Conservation (phyloP, 129 eudicot species). For the Chrysanthemum lavandulifolium region DNA sequence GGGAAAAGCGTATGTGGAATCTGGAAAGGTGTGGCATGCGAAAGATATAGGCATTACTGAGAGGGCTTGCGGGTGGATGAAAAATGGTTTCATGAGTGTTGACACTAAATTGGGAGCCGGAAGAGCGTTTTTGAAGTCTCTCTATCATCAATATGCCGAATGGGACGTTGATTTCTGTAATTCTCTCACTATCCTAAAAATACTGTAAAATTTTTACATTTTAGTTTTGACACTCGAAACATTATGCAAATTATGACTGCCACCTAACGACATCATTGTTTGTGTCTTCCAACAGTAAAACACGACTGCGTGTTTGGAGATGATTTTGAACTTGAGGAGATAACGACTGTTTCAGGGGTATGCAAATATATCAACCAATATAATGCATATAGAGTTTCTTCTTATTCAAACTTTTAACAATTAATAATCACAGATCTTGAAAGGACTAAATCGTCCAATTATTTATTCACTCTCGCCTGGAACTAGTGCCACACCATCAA, state of each 20-base stretch:
- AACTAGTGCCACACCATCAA: slow-evolving; percentile 70
- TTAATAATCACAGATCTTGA: slow-evolving; percentile 53
- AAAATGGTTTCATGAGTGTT: slow-evolving; percentile 88
- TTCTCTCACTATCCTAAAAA: slow-evolving; percentile 1
- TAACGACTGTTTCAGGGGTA: slow-evolving; percentile 77
- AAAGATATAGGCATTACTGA: slow-evolving; percentile 77
- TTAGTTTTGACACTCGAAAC: background rate
- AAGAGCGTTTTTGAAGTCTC: slow-evolving; percentile 87
- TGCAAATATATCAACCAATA: background rate
- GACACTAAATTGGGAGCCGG: slow-evolving; percentile 84
- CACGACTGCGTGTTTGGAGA: slow-evolving; percentile 96
- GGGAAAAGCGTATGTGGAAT: slow-evolving; percentile 83
- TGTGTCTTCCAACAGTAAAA: slow-evolving; percentile 54
- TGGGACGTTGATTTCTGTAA: slow-evolving; percentile 98
- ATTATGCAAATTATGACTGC: background rate
- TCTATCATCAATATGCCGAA: slow-evolving; percentile 81
- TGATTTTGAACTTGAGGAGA: slow-evolving; percentile 70
- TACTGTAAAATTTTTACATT: background rate
- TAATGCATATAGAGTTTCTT: background rate
- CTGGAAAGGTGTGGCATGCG: slow-evolving; percentile 73
- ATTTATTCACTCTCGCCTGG: slow-evolving; percentile 92
- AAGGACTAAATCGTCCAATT: slow-evolving; percentile 48
- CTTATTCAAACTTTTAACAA: slow-evolving; percentile 2
- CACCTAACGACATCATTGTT: background rate
- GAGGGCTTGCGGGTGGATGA: slow-evolving; percentile 88